Evolutionary conservation across 2,329 filamentous ascomycete species (phyloP).

Genomic region (Colletotrichum euphorbiae): DNA sequence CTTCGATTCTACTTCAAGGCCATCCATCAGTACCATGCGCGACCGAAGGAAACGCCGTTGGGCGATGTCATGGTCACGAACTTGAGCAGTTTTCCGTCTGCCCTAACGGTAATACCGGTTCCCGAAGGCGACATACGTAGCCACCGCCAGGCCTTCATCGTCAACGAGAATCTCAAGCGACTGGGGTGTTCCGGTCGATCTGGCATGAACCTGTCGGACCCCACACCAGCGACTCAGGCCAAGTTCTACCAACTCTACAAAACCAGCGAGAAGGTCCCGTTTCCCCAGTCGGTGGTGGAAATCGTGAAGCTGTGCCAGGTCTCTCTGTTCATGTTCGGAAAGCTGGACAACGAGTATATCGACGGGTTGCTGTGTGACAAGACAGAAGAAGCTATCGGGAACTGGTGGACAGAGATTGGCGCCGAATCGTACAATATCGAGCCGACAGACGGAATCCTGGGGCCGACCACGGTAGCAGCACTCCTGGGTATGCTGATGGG

Average conservation of each 20-base stretch:
- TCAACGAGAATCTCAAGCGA: constrained; percentile 94
- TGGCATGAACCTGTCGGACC: constrained; percentile 82
- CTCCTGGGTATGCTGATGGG: constrained; percentile 90
- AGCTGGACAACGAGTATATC: constrained; percentile 87
- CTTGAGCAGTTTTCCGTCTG: constrained; percentile 89
- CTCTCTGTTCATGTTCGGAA: constrained; percentile 87
- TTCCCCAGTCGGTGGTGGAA: constrained; percentile 84
- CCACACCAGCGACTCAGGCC: constrained; percentile 83
- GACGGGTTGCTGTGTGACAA: constrained; percentile 94
- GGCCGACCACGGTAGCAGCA: constrained; percentile 90
- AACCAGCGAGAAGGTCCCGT: constrained; percentile 83
- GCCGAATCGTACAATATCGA: constrained; percentile 93
- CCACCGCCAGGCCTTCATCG: constrained; percentile 86
- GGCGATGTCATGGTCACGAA: constrained; percentile 96
- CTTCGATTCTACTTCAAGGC: constrained; percentile 88
- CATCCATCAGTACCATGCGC: constrained; percentile 85
- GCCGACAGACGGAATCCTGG: constrained; percentile 90
- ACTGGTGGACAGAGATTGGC: constrained; percentile 97
- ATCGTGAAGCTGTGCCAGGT: constrained; percentile 92
- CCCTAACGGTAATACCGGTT: constrained; percentile 89
- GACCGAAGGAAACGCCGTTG: constrained; percentile 82
- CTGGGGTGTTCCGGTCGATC: constrained; percentile 91
- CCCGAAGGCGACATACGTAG: constrained; percentile 86
- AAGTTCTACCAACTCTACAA: constrained; percentile 94
- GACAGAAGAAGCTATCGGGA: constrained; percentile 87